Conservation (phyloP, 2,329 filamentous ascomycete species). For the Talaromyces albobiverticillius region DNA sequence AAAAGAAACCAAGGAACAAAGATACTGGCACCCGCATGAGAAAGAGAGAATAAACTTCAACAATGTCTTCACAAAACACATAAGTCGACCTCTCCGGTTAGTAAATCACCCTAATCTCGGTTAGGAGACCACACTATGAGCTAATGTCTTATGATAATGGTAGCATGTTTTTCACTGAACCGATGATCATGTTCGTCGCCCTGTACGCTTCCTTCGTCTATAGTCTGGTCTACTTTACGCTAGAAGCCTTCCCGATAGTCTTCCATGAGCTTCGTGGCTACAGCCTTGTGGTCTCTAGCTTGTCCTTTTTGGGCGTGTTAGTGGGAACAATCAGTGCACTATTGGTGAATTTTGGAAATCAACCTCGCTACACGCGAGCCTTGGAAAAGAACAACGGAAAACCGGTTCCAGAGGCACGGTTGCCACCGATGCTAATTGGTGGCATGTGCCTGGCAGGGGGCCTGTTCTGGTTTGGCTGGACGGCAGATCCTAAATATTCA, state of each 20-base stretch:
- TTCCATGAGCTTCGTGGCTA: slow-evolving; percentile 42
- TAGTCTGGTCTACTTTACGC: slow-evolving; percentile 45
- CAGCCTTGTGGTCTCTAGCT: slow-evolving; percentile 34
- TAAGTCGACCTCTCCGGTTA: slow-evolving; percentile 36
- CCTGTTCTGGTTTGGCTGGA: slow-evolving; percentile 47
- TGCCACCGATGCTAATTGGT: slow-evolving; percentile 48
- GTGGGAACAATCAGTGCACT: slow-evolving; percentile 42
- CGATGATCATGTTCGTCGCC: slow-evolving; percentile 47
- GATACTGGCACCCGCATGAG: slow-evolving; percentile 12
- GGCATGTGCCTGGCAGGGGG: slow-evolving; percentile 42
- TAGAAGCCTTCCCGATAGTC: slow-evolving; percentile 49
- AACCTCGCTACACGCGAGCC: slow-evolving; percentile 36
- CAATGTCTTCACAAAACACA: slow-evolving; percentile 34
- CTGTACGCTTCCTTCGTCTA: slow-evolving; percentile 49
- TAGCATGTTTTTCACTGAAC: slow-evolving; percentile 47
- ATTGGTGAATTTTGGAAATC: slow-evolving; percentile 42
- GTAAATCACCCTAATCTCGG: background rate
- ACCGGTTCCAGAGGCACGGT: slow-evolving; percentile 38
- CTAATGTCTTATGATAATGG: background rate
- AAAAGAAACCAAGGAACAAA: slow-evolving; percentile 42
- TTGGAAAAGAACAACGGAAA: slow-evolving; percentile 26
- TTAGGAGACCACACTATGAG: background rate
- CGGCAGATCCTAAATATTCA: slow-evolving; percentile 28
- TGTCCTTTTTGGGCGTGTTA: slow-evolving; percentile 46
- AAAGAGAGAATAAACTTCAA: background rate